A percentile compares a stretch with the other conserved stretches of the same genome.
phyloP scores from a whole-genome alignment of 2,329 filamentous ascomycete genomes.

The Colletotrichum salicis region DNA sequence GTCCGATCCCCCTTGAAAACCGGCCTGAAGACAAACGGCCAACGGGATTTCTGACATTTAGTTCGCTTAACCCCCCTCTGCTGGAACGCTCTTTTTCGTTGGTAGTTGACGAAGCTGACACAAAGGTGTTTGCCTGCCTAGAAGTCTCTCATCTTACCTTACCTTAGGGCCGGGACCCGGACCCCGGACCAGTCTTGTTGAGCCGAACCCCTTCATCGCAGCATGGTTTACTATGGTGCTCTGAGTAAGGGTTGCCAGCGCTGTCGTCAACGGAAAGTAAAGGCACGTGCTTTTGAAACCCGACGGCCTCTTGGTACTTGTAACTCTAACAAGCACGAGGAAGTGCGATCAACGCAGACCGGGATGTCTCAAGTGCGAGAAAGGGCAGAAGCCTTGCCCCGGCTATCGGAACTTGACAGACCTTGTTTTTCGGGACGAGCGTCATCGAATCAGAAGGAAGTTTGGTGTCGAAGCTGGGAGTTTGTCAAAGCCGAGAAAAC shows the following conservation, averaged over 20 bases:
- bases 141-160: not conserved
- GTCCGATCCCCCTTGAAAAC: constrained; percentile 2
- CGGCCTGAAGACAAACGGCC: too few species aligned
- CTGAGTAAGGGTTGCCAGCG: constrained; percentile 42
- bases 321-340: not conserved
- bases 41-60: not conserved
- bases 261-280: constrained; percentile 42
- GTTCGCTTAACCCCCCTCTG: not conserved
- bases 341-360: constrained; percentile 42
- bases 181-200: too few species aligned
- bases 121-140: not conserved
- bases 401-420: constrained; percentile 41
- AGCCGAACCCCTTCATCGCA: not conserved
- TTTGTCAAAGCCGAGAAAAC: not conserved
- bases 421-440: constrained; percentile 42
- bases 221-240: constrained; percentile 39
- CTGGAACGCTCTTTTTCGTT: not conserved
- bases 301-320: not conserved
- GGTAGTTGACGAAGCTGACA: not conserved
- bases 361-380: constrained; percentile 40
- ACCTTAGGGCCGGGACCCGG: too few species aligned
- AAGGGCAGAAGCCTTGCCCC: constrained; percentile 37
- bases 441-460: constrained; percentile 36
- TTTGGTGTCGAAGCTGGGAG: not conserved
- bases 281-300: constrained; percentile 30